A percentile compares a stretch with the other conserved stretches of the same genome.
phyloP scores from a whole-genome alignment of 192 early-diverging fungal genomes.

The Fimicolochytrium jonesii region DNA sequence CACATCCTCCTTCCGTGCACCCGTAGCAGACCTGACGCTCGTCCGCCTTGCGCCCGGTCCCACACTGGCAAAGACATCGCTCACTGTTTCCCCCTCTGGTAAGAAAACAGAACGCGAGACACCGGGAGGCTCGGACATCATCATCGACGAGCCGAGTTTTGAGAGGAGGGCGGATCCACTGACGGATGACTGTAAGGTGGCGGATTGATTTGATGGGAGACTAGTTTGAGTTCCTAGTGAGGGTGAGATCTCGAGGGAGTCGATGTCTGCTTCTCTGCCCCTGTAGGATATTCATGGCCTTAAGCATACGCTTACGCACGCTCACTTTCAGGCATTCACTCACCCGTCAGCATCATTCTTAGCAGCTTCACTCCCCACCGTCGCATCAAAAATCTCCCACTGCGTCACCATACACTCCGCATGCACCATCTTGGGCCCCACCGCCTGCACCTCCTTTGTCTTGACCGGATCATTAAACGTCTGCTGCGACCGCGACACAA shows the following conservation, averaged over 20 bases:
- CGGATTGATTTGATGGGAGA: background rate
- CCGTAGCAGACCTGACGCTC: background rate
- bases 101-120: conserved; percentile 26
- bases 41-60: background rate
- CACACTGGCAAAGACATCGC: conserved; percentile 22
- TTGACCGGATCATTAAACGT: conserved; percentile 49
- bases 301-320: no score
- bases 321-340: no score
- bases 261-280: conserved; percentile 15
- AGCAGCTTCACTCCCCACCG: background rate
- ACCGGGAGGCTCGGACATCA: conserved; percentile 6
- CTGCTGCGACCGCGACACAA: conserved; percentile 45
- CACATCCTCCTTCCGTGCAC: background rate
- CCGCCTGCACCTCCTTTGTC: conserved; percentile 53
- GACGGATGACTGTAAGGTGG: background rate
- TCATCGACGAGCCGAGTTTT: conserved; percentile 5
- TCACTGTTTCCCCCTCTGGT: conserved; percentile 26
- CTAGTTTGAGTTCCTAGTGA: background rate
- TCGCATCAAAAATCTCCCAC: conserved; percentile 50
- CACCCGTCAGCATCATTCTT: background rate
- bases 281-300: no score
- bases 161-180: background rate
- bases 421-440: conserved; percentile 29
- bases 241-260: background rate
- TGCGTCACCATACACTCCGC: conserved; percentile 41